Conservation (phyloP, 768 basidiomycete genomes). For the Pholiota conissans region DNA sequence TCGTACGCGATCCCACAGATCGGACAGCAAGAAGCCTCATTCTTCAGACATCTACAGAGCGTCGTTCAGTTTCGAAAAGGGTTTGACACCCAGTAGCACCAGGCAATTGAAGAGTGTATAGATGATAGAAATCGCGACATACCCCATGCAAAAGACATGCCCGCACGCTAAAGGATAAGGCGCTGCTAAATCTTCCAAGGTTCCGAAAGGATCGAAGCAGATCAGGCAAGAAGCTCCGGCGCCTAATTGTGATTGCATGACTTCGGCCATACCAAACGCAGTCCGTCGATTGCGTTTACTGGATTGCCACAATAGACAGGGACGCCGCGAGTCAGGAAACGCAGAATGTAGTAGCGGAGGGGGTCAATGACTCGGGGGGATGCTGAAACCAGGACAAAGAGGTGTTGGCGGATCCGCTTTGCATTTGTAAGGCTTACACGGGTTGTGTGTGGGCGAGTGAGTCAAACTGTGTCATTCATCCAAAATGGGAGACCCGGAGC, state of each 20-base stretch:
- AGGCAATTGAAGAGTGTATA: too few species aligned
- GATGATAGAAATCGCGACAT: constrained; percentile 16
- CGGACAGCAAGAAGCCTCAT: background rate
- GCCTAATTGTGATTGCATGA: constrained; percentile 13
- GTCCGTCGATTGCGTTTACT: background rate
- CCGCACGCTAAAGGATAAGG: constrained; percentile 35
- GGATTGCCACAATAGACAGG: background rate
- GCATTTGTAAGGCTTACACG: background rate
- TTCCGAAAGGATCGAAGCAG: constrained; percentile 13
- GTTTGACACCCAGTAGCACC: too few species aligned
- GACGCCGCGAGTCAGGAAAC: background rate
- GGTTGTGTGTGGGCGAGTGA: background rate
- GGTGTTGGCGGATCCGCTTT: background rate
- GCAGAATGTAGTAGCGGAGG: background rate
- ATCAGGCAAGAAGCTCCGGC: constrained; percentile 10
- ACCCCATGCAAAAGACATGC: constrained; percentile 60
- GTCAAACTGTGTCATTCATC: background rate
- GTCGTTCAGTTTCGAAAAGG: background rate
- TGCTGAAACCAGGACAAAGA: background rate
- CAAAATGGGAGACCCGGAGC: background rate
- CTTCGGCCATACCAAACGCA: background rate
- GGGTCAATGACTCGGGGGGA: background rate
- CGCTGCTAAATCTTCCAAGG: constrained; percentile 7
- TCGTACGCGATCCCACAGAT: background rate
- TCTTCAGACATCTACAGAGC: background rate